Evolutionary conservation across 306 rosid genomes (phyloP).

Genomic region (Casuarina cunninghamiana): DNA sequence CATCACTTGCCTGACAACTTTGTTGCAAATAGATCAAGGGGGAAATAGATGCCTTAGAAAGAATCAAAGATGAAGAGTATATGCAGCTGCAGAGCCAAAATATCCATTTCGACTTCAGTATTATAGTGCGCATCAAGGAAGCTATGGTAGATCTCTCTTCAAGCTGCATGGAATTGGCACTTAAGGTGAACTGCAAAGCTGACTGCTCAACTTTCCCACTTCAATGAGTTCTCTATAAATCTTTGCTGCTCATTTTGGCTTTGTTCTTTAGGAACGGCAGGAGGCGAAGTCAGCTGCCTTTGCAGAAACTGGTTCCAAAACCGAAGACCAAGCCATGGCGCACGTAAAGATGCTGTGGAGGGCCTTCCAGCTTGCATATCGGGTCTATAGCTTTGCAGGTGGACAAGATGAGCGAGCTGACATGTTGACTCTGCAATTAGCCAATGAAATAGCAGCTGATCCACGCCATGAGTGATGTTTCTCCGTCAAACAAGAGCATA

Average conservation of each 20-base stretch:
- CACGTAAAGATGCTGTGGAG: slow-evolving; percentile 38
- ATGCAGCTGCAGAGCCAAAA: slow-evolving; percentile 30
- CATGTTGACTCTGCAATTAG: slow-evolving; percentile 31
- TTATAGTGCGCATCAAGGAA: slow-evolving; percentile 35
- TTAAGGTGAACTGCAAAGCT: slow-evolving; percentile 25
- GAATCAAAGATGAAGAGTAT: slow-evolving; percentile 39
- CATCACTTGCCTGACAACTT: neutral
- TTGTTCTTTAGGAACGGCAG: slow-evolving; percentile 29
- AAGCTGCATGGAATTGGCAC: slow-evolving; percentile 46
- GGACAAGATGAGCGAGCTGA: slow-evolving; percentile 55
- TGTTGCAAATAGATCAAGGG: slow-evolving; percentile 16
- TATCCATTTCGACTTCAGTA: slow-evolving; percentile 41
- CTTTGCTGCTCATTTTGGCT: neutral
- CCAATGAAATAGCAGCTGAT: slow-evolving; percentile 33
- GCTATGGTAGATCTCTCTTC: slow-evolving; percentile 47
- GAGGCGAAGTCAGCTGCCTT: slow-evolving; percentile 6
- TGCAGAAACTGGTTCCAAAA: slow-evolving; percentile 1
- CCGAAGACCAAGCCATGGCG: slow-evolving; percentile 14
- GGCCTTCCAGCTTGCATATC: slow-evolving; percentile 46
- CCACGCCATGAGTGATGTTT: slow-evolving; percentile 7
- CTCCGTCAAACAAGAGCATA: neutral
- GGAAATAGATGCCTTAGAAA: slow-evolving; percentile 36
- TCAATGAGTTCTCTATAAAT: neutral
- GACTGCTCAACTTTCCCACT: neutral
- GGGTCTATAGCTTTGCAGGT: slow-evolving; percentile 46